Evolutionary conservation across 2,329 filamentous ascomycete genomes (phyloP).

Genomic region (Rasamsonia emersonii): DNA sequence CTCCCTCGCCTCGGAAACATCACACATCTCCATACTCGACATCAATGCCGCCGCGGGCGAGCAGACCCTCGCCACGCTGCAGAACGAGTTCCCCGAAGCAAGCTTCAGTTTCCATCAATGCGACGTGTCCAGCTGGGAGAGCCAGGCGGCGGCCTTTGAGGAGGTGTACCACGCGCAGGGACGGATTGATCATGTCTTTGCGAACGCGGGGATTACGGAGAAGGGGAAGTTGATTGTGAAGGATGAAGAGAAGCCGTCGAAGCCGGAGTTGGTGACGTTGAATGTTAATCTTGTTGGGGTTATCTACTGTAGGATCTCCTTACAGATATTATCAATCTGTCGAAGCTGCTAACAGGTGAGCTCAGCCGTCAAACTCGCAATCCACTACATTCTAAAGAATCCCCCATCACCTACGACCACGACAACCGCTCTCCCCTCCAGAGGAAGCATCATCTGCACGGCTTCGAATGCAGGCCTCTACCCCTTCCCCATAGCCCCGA

Average conservation of each 20-base stretch:
- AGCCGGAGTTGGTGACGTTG: slow-evolving; percentile 29
- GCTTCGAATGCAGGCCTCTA: slow-evolving; percentile 47
- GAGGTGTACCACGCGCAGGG: slow-evolving; percentile 24
- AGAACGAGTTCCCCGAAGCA: slow-evolving; percentile 17
- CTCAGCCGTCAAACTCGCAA: slow-evolving; percentile 42
- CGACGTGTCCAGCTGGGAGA: slow-evolving; percentile 28
- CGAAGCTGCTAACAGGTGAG: slow-evolving; percentile 1
- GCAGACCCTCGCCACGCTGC: slow-evolving; percentile 14
- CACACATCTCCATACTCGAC: slow-evolving; percentile 25
- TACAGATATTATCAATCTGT: neutral
- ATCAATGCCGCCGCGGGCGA: slow-evolving; percentile 18
- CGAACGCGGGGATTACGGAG: slow-evolving; percentile 44
- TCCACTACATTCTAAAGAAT: slow-evolving; percentile 45
- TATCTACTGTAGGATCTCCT: slow-evolving; percentile 36
- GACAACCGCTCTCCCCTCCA: slow-evolving; percentile 17
- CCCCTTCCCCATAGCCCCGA: slow-evolving; percentile 42
- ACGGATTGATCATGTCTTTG: slow-evolving; percentile 40
- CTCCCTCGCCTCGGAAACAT: slow-evolving; percentile 20
- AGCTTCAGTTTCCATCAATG: slow-evolving; percentile 20
- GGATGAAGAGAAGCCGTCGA: slow-evolving; percentile 19
- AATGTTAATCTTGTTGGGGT: slow-evolving; percentile 30
- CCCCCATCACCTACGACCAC: slow-evolving; percentile 10
- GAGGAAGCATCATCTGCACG: slow-evolving; percentile 45
- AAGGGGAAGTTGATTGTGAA: slow-evolving; percentile 27
- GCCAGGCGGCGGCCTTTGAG: slow-evolving; percentile 27